Conservation (phyloP, 352 stramenopile genomes). For the Globisporangium rhizosaccharum region DNA sequence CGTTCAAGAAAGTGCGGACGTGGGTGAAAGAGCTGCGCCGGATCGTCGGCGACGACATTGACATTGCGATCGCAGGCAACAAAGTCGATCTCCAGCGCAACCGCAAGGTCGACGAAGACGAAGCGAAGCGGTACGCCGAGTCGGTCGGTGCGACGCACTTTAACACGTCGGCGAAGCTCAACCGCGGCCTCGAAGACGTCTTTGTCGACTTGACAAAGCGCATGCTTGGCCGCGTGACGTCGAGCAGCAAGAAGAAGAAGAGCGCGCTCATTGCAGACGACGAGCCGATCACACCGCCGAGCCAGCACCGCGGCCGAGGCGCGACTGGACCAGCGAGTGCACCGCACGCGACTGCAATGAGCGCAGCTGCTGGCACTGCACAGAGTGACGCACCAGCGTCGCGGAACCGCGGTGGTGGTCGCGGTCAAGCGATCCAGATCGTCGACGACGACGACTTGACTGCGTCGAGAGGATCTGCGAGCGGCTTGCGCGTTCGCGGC, state of each 20-base stretch:
- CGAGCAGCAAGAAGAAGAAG: constrained; percentile 62
- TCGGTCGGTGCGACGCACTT: constrained; percentile 88
- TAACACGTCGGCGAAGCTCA: constrained; percentile 90
- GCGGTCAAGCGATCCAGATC: constrained; percentile 58
- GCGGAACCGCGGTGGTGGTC: constrained; percentile 36
- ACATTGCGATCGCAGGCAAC: constrained; percentile 91
- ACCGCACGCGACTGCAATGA: too few species aligned
- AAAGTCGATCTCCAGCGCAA: constrained; percentile 89
- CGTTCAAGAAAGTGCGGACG: constrained; percentile 89
- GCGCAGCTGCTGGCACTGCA: background rate
- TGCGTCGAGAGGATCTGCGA: constrained; percentile 22
- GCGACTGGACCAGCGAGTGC: too few species aligned
- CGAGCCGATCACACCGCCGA: constrained; percentile 32
- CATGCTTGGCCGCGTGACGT: constrained; percentile 58
- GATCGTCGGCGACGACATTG: constrained; percentile 89
- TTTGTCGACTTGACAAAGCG: constrained; percentile 88
- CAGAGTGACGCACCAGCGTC: constrained; percentile 9
- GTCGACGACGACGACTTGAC: constrained; percentile 43
- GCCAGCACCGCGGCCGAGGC: constrained; percentile 11
- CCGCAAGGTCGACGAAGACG: constrained; percentile 82
- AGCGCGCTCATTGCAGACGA: constrained; percentile 78
- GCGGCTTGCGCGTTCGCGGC: constrained; percentile 41
- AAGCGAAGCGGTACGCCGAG: constrained; percentile 80
- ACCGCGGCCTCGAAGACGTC: constrained; percentile 87
- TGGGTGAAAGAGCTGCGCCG: constrained; percentile 91